Evolutionary conservation across 495 filamentous ascomycete genomes (phyloP).

Genomic region (Bathelium albidoporum): DNA sequence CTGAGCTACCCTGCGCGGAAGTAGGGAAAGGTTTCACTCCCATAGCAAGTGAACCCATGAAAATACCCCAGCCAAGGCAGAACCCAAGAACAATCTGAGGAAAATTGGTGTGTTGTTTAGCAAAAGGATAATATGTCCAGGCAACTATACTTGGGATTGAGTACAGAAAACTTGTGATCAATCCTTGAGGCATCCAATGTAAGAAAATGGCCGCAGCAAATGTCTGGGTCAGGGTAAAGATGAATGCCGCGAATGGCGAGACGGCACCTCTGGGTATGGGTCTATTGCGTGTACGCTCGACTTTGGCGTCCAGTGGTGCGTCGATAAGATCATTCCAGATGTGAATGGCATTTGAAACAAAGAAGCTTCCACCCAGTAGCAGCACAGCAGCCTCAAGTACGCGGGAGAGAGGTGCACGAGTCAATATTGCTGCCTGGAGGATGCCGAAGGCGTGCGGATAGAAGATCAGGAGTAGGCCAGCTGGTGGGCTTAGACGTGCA

Average conservation of each 20-base stretch:
- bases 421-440: conserved; percentile 28
- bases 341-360: conserved; percentile 34
- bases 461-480: conserved; percentile 31
- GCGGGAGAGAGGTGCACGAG: conserved; percentile 12
- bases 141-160: background rate
- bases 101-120: conserved; percentile 34
- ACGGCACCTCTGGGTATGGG: conserved; percentile 35
- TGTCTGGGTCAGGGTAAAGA: conserved; percentile 21
- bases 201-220: conserved; percentile 19
- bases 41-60: conserved; percentile 17
- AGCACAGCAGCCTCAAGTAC: conserved; percentile 17
- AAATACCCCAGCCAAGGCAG: conserved; percentile 29
- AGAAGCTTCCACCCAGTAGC: conserved; percentile 33
- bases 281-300: conserved; percentile 29
- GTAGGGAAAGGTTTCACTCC: background rate
- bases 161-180: background rate
- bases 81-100: conserved; percentile 34
- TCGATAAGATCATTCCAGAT: conserved; percentile 39
- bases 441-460: conserved; percentile 34
- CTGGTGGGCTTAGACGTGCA: conserved; percentile 29
- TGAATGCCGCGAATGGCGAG: conserved; percentile 24
- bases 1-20: background rate
- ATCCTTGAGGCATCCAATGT: conserved; percentile 16
- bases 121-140: conserved; percentile 28
- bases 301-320: conserved; percentile 29